Evolutionary conservation across 2,329 filamentous ascomycete genomes (phyloP).

Genomic region (Aplosporella prunicola): DNA sequence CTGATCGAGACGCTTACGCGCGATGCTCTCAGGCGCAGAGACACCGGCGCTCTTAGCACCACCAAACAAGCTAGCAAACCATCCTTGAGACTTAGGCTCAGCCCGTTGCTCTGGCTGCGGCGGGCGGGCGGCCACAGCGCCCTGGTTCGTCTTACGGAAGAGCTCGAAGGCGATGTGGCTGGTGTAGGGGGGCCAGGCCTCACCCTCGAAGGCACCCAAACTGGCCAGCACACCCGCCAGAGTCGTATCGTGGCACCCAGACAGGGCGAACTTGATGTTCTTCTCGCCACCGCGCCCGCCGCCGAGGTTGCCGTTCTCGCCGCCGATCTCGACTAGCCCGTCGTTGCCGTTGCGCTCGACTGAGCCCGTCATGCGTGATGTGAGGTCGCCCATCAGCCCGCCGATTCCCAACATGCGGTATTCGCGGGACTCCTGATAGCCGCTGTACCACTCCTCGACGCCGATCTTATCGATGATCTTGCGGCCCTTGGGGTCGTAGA

Average conservation of each 20-base stretch:
- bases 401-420: constrained; percentile 89
- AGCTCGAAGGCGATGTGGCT: constrained; percentile 87
- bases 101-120: constrained; percentile 10
- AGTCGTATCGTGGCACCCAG: constrained; percentile 89
- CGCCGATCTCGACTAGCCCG: constrained; percentile 32
- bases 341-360: constrained; percentile 27
- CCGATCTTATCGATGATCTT: constrained; percentile 62
- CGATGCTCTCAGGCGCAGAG: constrained; percentile 38
- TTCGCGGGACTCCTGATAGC: constrained; percentile 74
- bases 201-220: constrained; percentile 65
- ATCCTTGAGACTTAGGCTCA: constrained; percentile 1
- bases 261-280: constrained; percentile 63
- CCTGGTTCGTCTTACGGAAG: constrained; percentile 49
- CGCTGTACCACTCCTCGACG: constrained; percentile 87
- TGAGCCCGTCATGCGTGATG: constrained; percentile 39
- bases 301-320: constrained; percentile 23
- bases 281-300: constrained; percentile 39
- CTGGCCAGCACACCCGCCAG: constrained; percentile 69
- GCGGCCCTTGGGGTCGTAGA: constrained; percentile 69
- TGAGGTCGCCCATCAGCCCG: constrained; percentile 71
- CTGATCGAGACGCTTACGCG: constrained; percentile 49
- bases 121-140: constrained; percentile 17
- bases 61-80: constrained; percentile 10
- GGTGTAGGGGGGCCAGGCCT: constrained; percentile 84
- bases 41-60: constrained; percentile 2